Evolutionary conservation across 2,329 filamentous ascomycete species (phyloP).

Genomic region (Penicillium rolfsii): DNA sequence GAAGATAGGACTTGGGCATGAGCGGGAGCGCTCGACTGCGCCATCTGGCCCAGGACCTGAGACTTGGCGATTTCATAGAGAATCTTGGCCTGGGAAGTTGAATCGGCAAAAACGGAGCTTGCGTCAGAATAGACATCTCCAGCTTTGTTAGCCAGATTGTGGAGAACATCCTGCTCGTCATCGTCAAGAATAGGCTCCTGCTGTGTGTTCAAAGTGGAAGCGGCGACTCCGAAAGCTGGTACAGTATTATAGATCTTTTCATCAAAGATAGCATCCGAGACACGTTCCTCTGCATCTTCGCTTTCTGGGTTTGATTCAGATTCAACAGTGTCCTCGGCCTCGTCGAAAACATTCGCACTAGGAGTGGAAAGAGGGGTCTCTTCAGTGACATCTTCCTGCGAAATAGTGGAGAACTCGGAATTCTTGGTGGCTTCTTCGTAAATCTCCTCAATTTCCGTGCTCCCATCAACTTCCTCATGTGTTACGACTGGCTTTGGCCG

Average conservation of each 20-base stretch:
- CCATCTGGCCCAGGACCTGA: conserved; percentile 69
- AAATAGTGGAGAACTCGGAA: not conserved
- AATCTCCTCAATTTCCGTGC: not conserved
- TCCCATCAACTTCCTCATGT: conserved; percentile 19
- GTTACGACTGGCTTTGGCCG: conserved; percentile 31
- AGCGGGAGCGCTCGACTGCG: conserved; percentile 61
- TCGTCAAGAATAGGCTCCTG: conserved; percentile 47
- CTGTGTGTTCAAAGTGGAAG: conserved; percentile 22
- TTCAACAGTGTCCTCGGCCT: not conserved
- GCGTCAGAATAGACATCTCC: conserved; percentile 58
- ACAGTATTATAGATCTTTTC: conserved; percentile 52
- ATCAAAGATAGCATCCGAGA: conserved; percentile 41
- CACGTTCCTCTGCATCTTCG: conserved; percentile 11
- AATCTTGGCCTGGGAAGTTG: conserved; percentile 66
- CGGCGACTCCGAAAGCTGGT: conserved; percentile 26
- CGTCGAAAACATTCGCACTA: conserved; percentile 1
- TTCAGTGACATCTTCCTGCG: not conserved
- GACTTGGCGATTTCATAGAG: conserved; percentile 71
- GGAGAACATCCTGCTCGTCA: conserved; percentile 50
- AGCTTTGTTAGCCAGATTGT: conserved; percentile 56
- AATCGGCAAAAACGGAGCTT: conserved; percentile 51
- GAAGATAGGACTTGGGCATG: conserved; percentile 44
- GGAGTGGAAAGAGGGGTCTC: not conserved
- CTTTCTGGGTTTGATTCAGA: not conserved
- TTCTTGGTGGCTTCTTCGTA: not conserved